Evolutionary conservation across 108 stramenopile genomes (phyloP), one percentile per base, ranked within the genome.

Genomic region (Nannochloropsis salina): DNA sequence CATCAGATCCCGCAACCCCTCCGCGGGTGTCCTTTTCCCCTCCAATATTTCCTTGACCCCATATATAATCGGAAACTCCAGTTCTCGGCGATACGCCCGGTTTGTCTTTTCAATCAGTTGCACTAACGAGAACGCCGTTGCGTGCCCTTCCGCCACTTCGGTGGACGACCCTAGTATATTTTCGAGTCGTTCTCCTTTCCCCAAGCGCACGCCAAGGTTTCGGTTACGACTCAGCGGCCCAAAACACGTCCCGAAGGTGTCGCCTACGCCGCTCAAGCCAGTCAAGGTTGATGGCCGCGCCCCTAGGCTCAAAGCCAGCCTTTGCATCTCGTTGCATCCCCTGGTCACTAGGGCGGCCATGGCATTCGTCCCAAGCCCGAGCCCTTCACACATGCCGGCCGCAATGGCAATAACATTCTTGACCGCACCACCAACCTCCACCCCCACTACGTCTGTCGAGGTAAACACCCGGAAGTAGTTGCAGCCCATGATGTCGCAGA

Each of bases 371-470:
- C 97, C 97, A 80, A 97, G 88, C 43, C 95, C 97, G 15, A 98
- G 87, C 40, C 90, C 97, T 89, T 98, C 97, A 86, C 95, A 96
- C 97, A 98, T 98, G 43, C 97, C 97, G 44, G 97, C 97, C 9
- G 96, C 97, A 42, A 98, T 87, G 1, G 97, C 97, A 89, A 98
- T 96, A 41, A 98, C 97, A 91, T 98, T 98, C 87, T 98, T 98
- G 82, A 97, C 95, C 18, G 96, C 96, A 11, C 97, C 97, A 18
- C 97, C 97, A 87, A 98, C 93, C 90, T 98, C 97, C 40, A 98
- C 95, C 40, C 97, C 97, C 85, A 95, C 92, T 5, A 96, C 96
- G 91, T 96, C 96, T 44, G 92, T 83, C 44, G 94, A 90, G 9
- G 96, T 96, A 91, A 95, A 97, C 9, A 93, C 93, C 18, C 94